Evolutionary conservation across 1,139 yeast species (phyloP).

Genomic region (Blastobotrys malaysiensis): DNA sequence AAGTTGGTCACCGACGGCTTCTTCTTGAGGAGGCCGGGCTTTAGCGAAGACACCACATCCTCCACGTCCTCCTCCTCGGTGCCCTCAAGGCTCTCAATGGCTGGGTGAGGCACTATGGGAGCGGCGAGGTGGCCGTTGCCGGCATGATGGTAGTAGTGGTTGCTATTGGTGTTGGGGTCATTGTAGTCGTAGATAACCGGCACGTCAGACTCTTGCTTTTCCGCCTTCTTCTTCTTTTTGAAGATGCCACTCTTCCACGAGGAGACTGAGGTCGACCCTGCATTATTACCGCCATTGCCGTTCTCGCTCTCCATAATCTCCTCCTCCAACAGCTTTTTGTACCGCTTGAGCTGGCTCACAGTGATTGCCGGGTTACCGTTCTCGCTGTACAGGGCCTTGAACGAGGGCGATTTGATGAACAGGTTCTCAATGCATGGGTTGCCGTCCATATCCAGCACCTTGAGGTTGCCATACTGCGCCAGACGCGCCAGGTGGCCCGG

Average conservation of each 20-base stretch:
- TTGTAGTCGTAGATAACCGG: background rate
- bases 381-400: slow-evolving; percentile 18
- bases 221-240: slow-evolving; percentile 8
- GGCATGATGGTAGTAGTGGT: background rate
- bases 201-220: background rate
- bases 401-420: slow-evolving; percentile 19
- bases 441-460: slow-evolving; percentile 29
- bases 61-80: slow-evolving; percentile 23
- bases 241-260: slow-evolving; percentile 1
- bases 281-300: background rate
- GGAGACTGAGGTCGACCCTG: background rate
- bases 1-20: slow-evolving; percentile 9
- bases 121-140: background rate
- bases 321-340: slow-evolving; percentile 12
- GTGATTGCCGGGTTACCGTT: slow-evolving; percentile 12
- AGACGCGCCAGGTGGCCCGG: slow-evolving; percentile 28
- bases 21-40: slow-evolving; percentile 16
- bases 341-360: slow-evolving; percentile 7
- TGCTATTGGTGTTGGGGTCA: background rate
- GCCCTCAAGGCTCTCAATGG: slow-evolving; percentile 7
- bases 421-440: slow-evolving; percentile 29
- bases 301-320: slow-evolving; percentile 1
- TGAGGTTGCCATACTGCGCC: slow-evolving; percentile 21
- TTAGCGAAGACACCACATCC: slow-evolving; percentile 25
- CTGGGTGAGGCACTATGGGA: background rate